Conservation (phyloP, 345 rosid genomes). For the Boechera retrofracta region DNA sequence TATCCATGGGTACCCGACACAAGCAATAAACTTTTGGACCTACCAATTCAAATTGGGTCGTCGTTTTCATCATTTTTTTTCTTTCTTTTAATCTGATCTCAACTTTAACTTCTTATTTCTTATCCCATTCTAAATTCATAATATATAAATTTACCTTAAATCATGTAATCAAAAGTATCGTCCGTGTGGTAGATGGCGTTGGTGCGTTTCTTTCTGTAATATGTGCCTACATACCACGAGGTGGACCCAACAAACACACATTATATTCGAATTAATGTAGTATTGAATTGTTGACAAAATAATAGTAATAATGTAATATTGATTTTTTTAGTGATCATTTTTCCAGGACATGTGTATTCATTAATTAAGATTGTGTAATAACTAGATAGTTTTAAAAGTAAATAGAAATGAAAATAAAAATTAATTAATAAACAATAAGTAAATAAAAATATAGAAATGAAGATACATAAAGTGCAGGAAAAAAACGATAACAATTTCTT, state of each 20-base stretch:
- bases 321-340: not conserved
- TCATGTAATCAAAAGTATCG: constrained; percentile 25
- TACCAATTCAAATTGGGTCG: constrained; percentile 42
- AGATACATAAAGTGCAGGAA: not conserved
- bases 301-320: not conserved
- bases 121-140: not conserved
- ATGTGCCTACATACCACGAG: constrained; percentile 42
- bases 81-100: constrained; percentile 14
- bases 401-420: not conserved
- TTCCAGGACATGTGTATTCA: constrained; percentile 10
- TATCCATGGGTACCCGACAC: constrained; percentile 46
- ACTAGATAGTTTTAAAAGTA: not conserved
- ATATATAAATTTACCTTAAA: constrained; percentile 29
- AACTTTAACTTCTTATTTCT: constrained; percentile 12
- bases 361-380: not conserved
- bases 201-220: constrained; percentile 45
- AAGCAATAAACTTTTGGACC: constrained; percentile 45
- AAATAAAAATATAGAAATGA: not conserved
- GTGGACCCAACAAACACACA: constrained; percentile 36
- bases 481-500: not conserved
- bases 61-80: constrained; percentile 42
- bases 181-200: constrained; percentile 39
- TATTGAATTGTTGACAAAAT: not conserved
- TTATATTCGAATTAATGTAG: constrained; percentile 24
- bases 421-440: no score